phyloP scores from a whole-genome alignment of 2,329 filamentous ascomycete species.

The Neobulgaria alba region DNA sequence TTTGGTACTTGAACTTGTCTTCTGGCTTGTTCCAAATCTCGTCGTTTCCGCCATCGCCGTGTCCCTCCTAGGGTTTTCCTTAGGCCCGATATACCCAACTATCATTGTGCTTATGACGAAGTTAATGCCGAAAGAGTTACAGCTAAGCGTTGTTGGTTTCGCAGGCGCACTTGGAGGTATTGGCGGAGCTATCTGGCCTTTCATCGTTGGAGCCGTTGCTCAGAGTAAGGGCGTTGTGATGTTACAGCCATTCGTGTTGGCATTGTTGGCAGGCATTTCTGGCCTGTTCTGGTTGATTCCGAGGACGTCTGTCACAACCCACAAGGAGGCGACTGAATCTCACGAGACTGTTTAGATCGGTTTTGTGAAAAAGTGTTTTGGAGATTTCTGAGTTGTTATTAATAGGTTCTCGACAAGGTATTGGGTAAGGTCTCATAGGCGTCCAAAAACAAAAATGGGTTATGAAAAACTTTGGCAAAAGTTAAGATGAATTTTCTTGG shows the following conservation, averaged over 20 bases:
- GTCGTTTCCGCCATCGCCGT: conserved; percentile 66
- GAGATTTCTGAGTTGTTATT: too few relatives aligned
- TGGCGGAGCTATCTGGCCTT: conserved; percentile 58
- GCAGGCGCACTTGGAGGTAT: conserved; percentile 68
- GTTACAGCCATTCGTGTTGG: conserved; percentile 47
- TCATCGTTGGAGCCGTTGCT: conserved; percentile 62
- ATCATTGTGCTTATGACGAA: conserved; percentile 67
- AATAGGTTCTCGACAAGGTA: too few relatives aligned
- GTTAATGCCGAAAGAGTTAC: conserved; percentile 61
- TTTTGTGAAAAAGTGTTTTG: too few relatives aligned
- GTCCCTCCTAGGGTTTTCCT: conserved; percentile 65
- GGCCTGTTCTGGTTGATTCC: conserved; percentile 12
- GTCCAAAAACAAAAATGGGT: too few relatives aligned
- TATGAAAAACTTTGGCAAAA: too few relatives aligned
- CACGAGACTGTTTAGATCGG: too few relatives aligned
- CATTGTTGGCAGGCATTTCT: conserved; percentile 32
- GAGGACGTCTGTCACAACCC: too few relatives aligned
- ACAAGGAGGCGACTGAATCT: too few relatives aligned
- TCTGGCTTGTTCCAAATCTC: conserved; percentile 76
- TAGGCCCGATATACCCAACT: conserved; percentile 71
- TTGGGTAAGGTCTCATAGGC: too few relatives aligned
- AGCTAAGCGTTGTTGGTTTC: conserved; percentile 76
- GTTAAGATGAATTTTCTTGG: too few relatives aligned
- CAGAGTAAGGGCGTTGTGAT: conserved; percentile 46
- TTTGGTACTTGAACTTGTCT: conserved; percentile 59